Percentiles rank a stretch among this genome's conserved stretches.
Evolutionary conservation across 192 early-diverging fungal genomes (phyloP).

Genomic region (Coemansia sp.): DNA sequence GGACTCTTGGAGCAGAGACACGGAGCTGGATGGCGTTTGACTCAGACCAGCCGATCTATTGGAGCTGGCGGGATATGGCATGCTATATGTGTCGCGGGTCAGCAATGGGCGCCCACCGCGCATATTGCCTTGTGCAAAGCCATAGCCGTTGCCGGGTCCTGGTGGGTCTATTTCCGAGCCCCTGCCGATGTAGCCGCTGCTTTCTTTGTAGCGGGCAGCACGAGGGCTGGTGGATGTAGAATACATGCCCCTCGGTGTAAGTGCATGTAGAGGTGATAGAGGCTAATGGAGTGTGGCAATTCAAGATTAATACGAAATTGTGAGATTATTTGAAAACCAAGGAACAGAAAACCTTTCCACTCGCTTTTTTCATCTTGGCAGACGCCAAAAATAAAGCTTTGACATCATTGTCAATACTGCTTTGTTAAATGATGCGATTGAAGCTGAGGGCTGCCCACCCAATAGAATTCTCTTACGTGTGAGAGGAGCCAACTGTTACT

Average conservation of each 20-base stretch:
- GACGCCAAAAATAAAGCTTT: too few species aligned
- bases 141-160: not conserved
- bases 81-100: not conserved
- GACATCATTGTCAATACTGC: too few species aligned
- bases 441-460: too few species aligned
- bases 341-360: too few species aligned
- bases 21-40: not conserved
- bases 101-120: not conserved
- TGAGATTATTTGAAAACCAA: too few species aligned
- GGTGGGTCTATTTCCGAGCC: not conserved
- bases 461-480: too few species aligned
- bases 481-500: not conserved
- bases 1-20: conserved; percentile 6
- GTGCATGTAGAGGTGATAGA: not conserved
- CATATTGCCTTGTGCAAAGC: conserved; percentile 1
- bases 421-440: too few species aligned
- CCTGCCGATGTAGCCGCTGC: not conserved
- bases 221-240: not conserved
- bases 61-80: not conserved
- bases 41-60: not conserved
- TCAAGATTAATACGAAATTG: too few species aligned
- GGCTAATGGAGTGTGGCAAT: too few species aligned
- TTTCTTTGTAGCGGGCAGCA: not conserved
- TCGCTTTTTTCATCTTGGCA: too few species aligned
- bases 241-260: conserved; percentile 14